Percentiles rank a stretch among this genome's conserved stretches.
These are phyloP conservation scores for Cryptococcus maquisensis DNA, from an alignment of 1,284 basidiomycete species.

Conservation along the genomic window DNA sequence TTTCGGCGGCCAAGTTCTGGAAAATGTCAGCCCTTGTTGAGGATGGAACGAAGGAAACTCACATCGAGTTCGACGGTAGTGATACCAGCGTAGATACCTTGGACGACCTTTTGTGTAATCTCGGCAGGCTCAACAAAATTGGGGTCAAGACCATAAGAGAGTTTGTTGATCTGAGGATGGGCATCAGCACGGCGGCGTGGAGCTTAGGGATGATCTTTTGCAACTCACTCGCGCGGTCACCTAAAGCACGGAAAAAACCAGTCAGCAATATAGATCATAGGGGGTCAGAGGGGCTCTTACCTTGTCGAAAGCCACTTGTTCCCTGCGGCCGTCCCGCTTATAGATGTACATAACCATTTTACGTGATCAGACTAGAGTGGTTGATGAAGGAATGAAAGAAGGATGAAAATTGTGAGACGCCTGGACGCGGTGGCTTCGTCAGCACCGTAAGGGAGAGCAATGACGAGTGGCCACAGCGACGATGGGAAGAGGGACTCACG, in stretches of 20 bases:
- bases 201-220: neutral
- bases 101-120: constrained; percentile 92
- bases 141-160: constrained; percentile 93
- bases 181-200: neutral
- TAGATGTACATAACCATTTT: constrained; percentile 45
- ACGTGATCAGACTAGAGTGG: neutral
- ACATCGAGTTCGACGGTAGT: constrained; percentile 97
- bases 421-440: neutral
- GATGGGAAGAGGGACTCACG: neutral
- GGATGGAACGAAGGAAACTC: constrained; percentile 36
- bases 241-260: constrained; percentile 1
- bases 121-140: constrained; percentile 93
- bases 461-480: neutral
- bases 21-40: neutral
- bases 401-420: neutral
- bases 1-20: constrained; percentile 90
- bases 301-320: constrained; percentile 46
- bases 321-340: constrained; percentile 49
- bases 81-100: constrained; percentile 91
- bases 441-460: neutral
- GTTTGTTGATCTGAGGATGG: constrained; percentile 77
- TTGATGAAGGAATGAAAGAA: neutral
- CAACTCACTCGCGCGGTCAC: constrained; percentile 27
- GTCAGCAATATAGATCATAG: constrained; percentile 8
- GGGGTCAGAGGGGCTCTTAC: constrained; percentile 4